Evolutionary conservation across 2,329 filamentous ascomycete genomes (phyloP).

Genomic region (Pseudogymnoascus sp.): DNA sequence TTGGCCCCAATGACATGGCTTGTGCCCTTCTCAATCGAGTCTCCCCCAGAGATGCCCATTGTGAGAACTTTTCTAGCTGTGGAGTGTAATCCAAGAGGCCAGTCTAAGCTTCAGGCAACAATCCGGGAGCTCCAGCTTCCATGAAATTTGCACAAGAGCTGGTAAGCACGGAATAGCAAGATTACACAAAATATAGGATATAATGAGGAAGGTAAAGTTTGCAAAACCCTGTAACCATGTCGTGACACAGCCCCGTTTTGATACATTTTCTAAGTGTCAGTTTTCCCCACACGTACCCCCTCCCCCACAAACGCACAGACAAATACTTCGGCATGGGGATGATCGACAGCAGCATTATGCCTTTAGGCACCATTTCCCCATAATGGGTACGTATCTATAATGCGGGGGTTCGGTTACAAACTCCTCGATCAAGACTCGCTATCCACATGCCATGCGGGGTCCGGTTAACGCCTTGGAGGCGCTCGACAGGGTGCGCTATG

Average conservation of each 20-base stretch:
- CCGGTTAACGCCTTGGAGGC: not conserved
- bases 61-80: not conserved
- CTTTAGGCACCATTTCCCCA: not conserved
- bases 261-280: not conserved
- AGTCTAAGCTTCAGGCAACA: not conserved
- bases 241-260: constrained; percentile 6
- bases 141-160: constrained; percentile 8
- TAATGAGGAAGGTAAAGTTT: not conserved
- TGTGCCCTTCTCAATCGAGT: not conserved
- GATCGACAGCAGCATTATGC: not conserved
- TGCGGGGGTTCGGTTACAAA: constrained; percentile 3
- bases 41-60: not conserved
- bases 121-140: not conserved
- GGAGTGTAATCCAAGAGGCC: not conserved
- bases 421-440: not conserved
- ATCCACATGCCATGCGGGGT: constrained; percentile 5
- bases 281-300: not conserved
- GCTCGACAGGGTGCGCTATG: not conserved
- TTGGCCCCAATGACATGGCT: not conserved
- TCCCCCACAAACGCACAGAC: not conserved
- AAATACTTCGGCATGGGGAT: not conserved
- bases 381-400: not conserved
- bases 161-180: not conserved
- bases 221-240: not conserved
- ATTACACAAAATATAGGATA: constrained; percentile 6